Evolutionary conservation across 805 yeast species (phyloP), one percentile per base, ranked within the genome.

Genomic region (Candida railenensis): DNA sequence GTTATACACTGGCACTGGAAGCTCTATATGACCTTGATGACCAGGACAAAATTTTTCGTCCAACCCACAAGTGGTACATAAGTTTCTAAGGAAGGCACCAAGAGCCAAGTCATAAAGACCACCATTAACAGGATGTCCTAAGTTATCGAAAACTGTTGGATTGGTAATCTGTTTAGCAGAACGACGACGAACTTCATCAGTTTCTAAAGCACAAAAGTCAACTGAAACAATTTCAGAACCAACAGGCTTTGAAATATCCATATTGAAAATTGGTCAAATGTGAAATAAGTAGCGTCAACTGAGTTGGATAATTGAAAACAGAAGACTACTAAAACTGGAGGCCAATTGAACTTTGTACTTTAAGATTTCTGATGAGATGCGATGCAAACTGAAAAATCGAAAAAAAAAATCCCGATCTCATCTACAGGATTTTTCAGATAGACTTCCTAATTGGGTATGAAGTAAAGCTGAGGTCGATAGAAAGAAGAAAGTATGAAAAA

Each of bases 21-120:
- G 77, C 65, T 92, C 97, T 53, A 94, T 90, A 66, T 94, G 99
- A 50, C 99, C 99, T 66, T 90, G 89, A 66, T 94, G 99, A 40
- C 99, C 99, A 3, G 97, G 97, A 73, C 99, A 94, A 57, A 81
- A 84, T 61, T 86, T 83, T 56, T 92, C 97, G 63, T 91, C 96
- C 51, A 92, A 75, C 16, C 98, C 97, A 79, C 99, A 94, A 1
- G 98, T 92, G 19, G 94, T 78, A 80, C 99, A 90, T 42, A 87
- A 76, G 64, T 92, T 89, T 60, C 85, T 79, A 51, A 89, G 73
- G 60, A 90, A 94, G 0, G 99, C 98, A 54, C 99, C 99, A 36
- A 94, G 72, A n/a, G 96, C 83, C 51, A 92, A 77, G 68, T 94
- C 99, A 60, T 94, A 94, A 30, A 94, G 73, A 66, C 99, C 99